Evolutionary conservation across 2,329 filamentous ascomycete genomes (phyloP).

Genomic region (Talaromyces sp.): DNA sequence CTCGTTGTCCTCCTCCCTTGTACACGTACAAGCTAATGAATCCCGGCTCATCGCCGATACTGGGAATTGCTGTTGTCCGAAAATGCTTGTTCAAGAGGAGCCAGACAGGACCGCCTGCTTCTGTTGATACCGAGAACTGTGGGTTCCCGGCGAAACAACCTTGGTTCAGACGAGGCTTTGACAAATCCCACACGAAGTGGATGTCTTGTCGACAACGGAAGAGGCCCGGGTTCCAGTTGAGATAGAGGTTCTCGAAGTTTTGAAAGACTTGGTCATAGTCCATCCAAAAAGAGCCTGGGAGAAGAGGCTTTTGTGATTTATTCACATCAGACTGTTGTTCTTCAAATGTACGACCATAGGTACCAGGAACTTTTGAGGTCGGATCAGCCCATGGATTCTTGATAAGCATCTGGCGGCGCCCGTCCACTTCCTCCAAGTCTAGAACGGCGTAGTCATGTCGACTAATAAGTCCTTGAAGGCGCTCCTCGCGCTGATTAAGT

Average conservation of each 20-base stretch:
- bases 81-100: slow-evolving; percentile 84
- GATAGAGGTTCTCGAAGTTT: slow-evolving; percentile 90
- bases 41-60: slow-evolving; percentile 50
- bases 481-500: slow-evolving; percentile 70
- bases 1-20: slow-evolving; percentile 61
- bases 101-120: slow-evolving; percentile 64
- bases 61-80: slow-evolving; percentile 55
- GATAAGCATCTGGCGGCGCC: slow-evolving; percentile 66
- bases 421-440: slow-evolving; percentile 62
- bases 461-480: slow-evolving; percentile 72
- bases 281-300: slow-evolving; percentile 89
- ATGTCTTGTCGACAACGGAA: slow-evolving; percentile 80
- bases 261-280: slow-evolving; percentile 80
- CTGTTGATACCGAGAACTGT: slow-evolving; percentile 53
- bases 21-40: slow-evolving; percentile 88
- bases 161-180: slow-evolving; percentile 51
- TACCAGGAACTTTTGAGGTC: slow-evolving; percentile 32
- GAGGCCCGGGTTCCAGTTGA: slow-evolving; percentile 91
- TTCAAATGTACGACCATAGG: slow-evolving; percentile 2
- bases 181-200: slow-evolving; percentile 79
- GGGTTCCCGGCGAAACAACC: slow-evolving; percentile 68
- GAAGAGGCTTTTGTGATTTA: slow-evolving; percentile 16
- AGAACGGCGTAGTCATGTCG: slow-evolving; percentile 94
- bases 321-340: slow-evolving; percentile 11
- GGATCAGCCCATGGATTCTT: slow-evolving; percentile 89